These are phyloP conservation scores for Penicillium canariense DNA, from an alignment of 495 filamentous ascomycete species.

Conservation along the genomic window DNA sequence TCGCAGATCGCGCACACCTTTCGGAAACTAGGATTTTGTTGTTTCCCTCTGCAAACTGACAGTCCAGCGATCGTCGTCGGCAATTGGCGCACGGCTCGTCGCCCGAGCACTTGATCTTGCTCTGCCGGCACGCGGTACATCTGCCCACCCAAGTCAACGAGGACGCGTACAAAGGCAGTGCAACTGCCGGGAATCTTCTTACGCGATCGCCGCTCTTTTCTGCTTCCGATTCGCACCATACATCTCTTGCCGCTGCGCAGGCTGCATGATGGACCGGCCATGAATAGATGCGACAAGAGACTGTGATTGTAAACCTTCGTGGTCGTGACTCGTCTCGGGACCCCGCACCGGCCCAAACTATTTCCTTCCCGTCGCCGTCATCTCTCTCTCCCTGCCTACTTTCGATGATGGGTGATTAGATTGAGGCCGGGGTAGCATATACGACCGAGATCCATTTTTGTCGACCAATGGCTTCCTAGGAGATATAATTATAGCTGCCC, in stretches of 20 bases:
- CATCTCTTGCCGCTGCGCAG: neutral
- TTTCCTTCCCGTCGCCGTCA: neutral
- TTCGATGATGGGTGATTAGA: too few relatives aligned
- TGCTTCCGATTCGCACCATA: neutral
- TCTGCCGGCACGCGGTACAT: conserved; percentile 34
- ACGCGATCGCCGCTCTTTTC: conserved; percentile 2
- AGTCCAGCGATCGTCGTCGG: conserved; percentile 19
- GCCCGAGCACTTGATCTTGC: conserved; percentile 43
- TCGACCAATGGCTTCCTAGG: neutral
- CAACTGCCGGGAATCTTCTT: neutral
- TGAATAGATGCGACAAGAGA: neutral
- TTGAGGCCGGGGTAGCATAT: too few relatives aligned
- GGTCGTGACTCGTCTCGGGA: too few relatives aligned
- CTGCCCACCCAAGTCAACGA: conserved; percentile 12
- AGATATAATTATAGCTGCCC: neutral
- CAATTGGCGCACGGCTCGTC: conserved; percentile 35
- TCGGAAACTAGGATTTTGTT: conserved; percentile 26
- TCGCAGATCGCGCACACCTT: conserved; percentile 14
- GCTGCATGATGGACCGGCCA: neutral
- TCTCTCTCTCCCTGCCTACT: neutral
- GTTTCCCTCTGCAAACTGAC: conserved; percentile 20
- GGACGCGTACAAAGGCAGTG: neutral
- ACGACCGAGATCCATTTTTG: neutral
- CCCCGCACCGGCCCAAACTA: neutral
- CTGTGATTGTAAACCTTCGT: neutral